Conservation (phyloP, 2,329 filamentous ascomycete species). For the Ophiostoma tasmaniense region DNA sequence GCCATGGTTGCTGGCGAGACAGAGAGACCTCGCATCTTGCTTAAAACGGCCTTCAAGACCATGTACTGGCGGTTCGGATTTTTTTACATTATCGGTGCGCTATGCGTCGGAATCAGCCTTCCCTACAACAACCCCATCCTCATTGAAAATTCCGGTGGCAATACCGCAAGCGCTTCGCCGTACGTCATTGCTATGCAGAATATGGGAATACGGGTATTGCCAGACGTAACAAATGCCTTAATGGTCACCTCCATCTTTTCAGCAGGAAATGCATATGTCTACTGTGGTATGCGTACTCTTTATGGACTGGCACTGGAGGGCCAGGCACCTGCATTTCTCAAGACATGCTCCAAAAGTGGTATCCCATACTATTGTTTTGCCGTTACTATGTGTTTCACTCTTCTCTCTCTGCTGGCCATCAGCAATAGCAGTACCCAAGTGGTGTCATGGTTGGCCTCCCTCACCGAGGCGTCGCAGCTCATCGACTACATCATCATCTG, state of each 20-base stretch:
- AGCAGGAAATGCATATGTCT: constrained; percentile 53
- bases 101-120: constrained; percentile 59
- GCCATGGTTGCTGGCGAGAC: constrained; percentile 62
- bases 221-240: constrained; percentile 56
- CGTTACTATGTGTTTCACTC: constrained; percentile 30
- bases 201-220: constrained; percentile 59
- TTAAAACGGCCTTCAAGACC: constrained; percentile 58
- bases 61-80: constrained; percentile 62
- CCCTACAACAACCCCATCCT: constrained; percentile 46
- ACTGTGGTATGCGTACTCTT: constrained; percentile 34
- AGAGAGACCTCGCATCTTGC: constrained; percentile 57
- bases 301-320: constrained; percentile 34
- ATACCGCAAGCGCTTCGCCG: constrained; percentile 43
- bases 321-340: constrained; percentile 33
- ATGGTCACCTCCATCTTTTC: constrained; percentile 50
- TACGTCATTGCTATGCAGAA: constrained; percentile 64
- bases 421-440: constrained; percentile 30
- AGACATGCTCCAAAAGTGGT: constrained; percentile 29
- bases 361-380: constrained; percentile 34
- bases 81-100: constrained; percentile 58
- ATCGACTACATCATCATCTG: constrained; percentile 37
- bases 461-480: constrained; percentile 36
- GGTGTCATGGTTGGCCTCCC: constrained; percentile 34
- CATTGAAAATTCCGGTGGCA: constrained; percentile 33
- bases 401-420: constrained; percentile 34